Conservation (phyloP, 2,329 filamentous ascomycete genomes). For the Botrytis deweyae region DNA sequence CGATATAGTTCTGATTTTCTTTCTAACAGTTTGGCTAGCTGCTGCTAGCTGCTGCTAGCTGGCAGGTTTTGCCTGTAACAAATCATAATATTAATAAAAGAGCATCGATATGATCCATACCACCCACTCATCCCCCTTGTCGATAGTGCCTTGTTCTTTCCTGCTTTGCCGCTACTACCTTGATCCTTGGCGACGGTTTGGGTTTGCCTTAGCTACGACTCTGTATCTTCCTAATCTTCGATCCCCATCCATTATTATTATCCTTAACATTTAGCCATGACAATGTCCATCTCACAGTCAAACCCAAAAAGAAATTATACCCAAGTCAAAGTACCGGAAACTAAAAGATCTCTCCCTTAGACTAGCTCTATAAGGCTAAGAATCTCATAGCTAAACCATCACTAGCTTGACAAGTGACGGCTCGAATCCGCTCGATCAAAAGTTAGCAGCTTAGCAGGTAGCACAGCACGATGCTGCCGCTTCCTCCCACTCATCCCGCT, state of each 20-base stretch:
- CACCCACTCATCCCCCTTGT: neutral
- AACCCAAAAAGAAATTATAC: slow-evolving; percentile 3
- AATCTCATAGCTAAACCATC: neutral
- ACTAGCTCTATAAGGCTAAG: slow-evolving; percentile 9
- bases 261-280: neutral
- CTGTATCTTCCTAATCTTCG: slow-evolving; percentile 1
- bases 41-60: neutral
- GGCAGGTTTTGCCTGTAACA: neutral
- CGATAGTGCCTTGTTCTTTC: neutral
- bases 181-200: slow-evolving; percentile 10
- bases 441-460: neutral
- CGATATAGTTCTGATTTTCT: neutral
- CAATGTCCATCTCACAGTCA: neutral
- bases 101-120: neutral
- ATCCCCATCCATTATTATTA: neutral
- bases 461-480: slow-evolving; percentile 12
- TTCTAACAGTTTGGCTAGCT: neutral
- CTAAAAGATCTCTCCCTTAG: slow-evolving; percentile 1
- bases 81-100: neutral
- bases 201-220: slow-evolving; percentile 11
- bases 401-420: slow-evolving; percentile 3
- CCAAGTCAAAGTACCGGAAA: neutral
- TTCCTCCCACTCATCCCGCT: slow-evolving; percentile 13
- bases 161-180: slow-evolving; percentile 11
- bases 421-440: slow-evolving; percentile 12